Evolutionary conservation across 1,284 basidiomycete genomes (phyloP), one percentile per base, ranked within the genome.

Genomic region (Xerocomus minutiporus): DNA sequence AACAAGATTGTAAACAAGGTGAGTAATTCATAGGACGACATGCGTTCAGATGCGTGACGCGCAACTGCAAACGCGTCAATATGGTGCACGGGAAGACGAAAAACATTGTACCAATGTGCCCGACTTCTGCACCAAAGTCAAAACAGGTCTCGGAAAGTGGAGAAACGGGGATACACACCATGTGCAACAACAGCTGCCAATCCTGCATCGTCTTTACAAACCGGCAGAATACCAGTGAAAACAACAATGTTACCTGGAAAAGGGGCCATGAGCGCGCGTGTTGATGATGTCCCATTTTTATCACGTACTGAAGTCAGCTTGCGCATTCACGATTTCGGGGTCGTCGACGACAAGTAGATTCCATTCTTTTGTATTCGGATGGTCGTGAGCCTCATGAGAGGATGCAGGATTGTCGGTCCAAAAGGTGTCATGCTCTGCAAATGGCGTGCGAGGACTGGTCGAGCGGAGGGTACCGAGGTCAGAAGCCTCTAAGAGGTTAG

Each of bases 171-270:
- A 67, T 17, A 29, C 78, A 44, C 56, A 86, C 92, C 92, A 69
- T 97, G 94, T 1, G 91, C 84, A 2, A 97, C 72, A 1, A 97
- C 86, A 7, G 88, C 88, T 1, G 95, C 92, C 0, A 98, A 72
- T 0, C 93, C 93, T 57, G 88, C 80, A 58, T 93, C 88, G 57
- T 93, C 85, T 55, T 74, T 75, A 46, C 84, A 86, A 5, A 95
- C 73, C 0, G 91, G 92, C 8, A 97, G 69, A 47, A 97, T 92
- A 0, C 94, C 94, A 0, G 90, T 93, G 61, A 92, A 97, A 2
- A 97, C 90, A 48, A 95, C 82, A 57, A 97, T 88, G 59, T 83
- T 83, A 4, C 86, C 84, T 77, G 36, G 40, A 42, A 35, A 47
- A 39, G 32, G 31, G 40, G 43, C 31, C 4, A 43, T 31, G 31